phyloP scores from a whole-genome alignment of 2,329 filamentous ascomycete genomes.

The Aphanoascus verrucosus region DNA sequence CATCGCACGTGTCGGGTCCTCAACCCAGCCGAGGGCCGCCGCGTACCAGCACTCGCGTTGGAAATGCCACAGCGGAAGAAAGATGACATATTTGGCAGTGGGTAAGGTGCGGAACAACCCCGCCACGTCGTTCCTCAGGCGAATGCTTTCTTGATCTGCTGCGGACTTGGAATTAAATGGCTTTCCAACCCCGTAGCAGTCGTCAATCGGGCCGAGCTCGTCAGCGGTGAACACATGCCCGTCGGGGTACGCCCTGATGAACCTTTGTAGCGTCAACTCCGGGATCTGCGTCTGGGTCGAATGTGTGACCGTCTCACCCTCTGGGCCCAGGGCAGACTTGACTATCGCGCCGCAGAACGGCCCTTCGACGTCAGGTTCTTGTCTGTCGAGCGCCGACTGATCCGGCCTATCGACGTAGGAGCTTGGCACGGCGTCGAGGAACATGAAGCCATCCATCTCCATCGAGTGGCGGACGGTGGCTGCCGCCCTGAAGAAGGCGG shows the following conservation, averaged over 20 bases:
- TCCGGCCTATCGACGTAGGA: constrained; percentile 14
- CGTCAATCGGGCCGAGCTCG: constrained; percentile 29
- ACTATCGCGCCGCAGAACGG: background rate
- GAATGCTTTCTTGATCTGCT: constrained; percentile 11
- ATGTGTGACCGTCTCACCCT: background rate
- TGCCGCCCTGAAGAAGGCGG: constrained; percentile 37
- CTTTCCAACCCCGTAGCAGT: background rate
- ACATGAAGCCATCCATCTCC: constrained; percentile 32
- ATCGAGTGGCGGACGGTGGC: constrained; percentile 36
- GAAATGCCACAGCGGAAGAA: constrained; percentile 28
- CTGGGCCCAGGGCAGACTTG: background rate
- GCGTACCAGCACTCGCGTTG: constrained; percentile 24
- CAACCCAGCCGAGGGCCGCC: constrained; percentile 23
- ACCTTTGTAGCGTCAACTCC: constrained; percentile 32
- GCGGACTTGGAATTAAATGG: constrained; percentile 12
- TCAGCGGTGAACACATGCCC: constrained; percentile 41
- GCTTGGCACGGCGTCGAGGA: constrained; percentile 22
- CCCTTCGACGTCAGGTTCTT: background rate
- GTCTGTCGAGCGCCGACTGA: background rate
- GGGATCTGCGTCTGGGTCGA: constrained; percentile 23
- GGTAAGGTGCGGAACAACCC: constrained; percentile 14
- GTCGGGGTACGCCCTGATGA: constrained; percentile 38
- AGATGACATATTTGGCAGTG: constrained; percentile 22
- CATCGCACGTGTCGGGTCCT: constrained; percentile 20
- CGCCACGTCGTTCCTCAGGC: constrained; percentile 15